phyloP scores from a whole-genome alignment of 805 yeast species.

The Pichia nanzhaoensis region DNA sequence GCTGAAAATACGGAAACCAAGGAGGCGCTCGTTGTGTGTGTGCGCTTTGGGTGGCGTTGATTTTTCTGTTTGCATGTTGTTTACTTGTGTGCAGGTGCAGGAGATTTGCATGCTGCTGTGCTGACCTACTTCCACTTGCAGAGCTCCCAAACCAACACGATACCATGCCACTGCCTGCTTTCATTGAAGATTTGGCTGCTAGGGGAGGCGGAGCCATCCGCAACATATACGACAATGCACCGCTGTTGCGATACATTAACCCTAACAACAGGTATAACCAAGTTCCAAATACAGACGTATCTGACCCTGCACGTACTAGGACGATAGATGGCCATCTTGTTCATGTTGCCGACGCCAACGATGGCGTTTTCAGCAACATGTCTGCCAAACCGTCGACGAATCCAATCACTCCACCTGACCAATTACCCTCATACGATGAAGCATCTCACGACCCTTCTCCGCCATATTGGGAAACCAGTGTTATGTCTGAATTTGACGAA shows the following conservation, averaged over 20 bases:
- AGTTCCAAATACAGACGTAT: constrained; percentile 8
- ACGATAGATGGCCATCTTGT: constrained; percentile 20
- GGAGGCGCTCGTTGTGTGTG: constrained; percentile 2
- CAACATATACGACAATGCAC: constrained; percentile 22
- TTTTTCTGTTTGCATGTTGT: not conserved
- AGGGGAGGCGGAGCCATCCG: not conserved
- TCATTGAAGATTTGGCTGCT: not conserved
- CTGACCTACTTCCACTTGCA: too few species aligned
- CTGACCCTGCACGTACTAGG: constrained; percentile 10
- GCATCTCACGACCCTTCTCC: constrained; percentile 93
- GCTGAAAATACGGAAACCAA: constrained; percentile 1
- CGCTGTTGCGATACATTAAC: constrained; percentile 24
- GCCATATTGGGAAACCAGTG: constrained; percentile 92
- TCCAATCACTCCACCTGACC: constrained; percentile 42
- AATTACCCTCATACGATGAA: constrained; percentile 86
- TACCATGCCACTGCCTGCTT: not conserved
- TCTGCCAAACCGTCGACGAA: constrained; percentile 75
- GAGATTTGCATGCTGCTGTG: too few species aligned
- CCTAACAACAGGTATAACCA: constrained; percentile 21
- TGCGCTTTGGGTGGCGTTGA: constrained; percentile 9
- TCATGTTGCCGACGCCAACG: constrained; percentile 36
- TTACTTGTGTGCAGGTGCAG: too few species aligned
- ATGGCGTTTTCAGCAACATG: constrained; percentile 90
- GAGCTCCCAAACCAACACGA: too few species aligned
- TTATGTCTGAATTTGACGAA: constrained; percentile 82